These are phyloP conservation scores for Marsdenia floribunda DNA, from an alignment of 257 asterid species.

Conservation along the genomic window DNA sequence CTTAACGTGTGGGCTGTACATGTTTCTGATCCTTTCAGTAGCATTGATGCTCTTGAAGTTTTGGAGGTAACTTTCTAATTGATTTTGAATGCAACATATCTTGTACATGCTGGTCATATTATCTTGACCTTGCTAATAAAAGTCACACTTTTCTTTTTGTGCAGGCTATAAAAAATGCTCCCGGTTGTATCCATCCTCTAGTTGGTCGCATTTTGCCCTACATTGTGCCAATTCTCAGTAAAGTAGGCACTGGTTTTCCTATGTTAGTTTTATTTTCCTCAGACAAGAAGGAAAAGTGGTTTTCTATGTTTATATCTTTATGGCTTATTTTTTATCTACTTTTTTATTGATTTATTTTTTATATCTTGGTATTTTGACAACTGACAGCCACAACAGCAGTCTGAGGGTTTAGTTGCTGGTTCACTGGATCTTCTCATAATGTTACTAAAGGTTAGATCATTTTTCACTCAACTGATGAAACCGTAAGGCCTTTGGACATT, in stretches of 20 bases:
- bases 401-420: constrained; percentile 90
- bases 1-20: constrained; percentile 95
- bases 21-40: constrained; percentile 90
- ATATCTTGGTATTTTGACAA: constrained; percentile 17
- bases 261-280: not conserved
- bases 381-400: constrained; percentile 88
- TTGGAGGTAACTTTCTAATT: constrained; percentile 56
- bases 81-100: not conserved
- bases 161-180: constrained; percentile 90
- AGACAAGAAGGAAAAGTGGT: not conserved
- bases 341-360: constrained; percentile 4
- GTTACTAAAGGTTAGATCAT: constrained; percentile 66
- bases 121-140: not conserved
- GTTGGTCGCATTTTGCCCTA: constrained; percentile 83
- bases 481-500: not conserved
- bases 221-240: constrained; percentile 69
- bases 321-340: not conserved
- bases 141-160: constrained; percentile 15
- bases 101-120: not conserved
- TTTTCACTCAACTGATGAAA: constrained; percentile 12
- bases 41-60: constrained; percentile 95
- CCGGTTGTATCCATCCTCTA: constrained; percentile 87
- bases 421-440: constrained; percentile 83
- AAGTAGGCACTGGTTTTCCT: constrained; percentile 40
- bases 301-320: not conserved